phyloP scores from a whole-genome alignment of 768 basidiomycete species.

The Kwoniella sp. region DNA sequence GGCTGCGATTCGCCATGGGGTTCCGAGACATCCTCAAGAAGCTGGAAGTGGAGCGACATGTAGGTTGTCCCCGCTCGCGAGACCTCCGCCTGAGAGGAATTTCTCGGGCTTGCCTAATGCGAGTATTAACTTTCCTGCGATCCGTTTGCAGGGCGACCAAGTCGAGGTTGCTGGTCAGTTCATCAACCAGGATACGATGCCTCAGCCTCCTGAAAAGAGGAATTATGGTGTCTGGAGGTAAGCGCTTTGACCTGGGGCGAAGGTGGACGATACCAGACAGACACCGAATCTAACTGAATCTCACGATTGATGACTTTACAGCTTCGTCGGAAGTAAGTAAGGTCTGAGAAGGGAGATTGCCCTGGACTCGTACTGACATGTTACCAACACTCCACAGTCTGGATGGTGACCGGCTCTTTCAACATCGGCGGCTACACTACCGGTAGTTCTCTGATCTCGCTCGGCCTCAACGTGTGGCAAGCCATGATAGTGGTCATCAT shows the following conservation, averaged over 20 bases:
- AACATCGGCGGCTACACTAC: conserved; percentile 28
- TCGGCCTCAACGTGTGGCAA: conserved; percentile 33
- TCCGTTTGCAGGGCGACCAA: background rate
- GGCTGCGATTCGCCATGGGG: too few relatives aligned
- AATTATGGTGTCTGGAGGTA: conserved; percentile 34
- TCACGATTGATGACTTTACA: conserved; percentile 4
- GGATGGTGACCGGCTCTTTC: conserved; percentile 13
- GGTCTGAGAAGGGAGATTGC: background rate
- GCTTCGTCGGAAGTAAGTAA: background rate
- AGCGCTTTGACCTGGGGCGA: too few relatives aligned
- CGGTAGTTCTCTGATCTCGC: conserved; percentile 33
- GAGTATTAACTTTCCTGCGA: background rate
- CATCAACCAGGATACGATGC: conserved; percentile 43
- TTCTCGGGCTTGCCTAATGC: background rate
- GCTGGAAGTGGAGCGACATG: background rate
- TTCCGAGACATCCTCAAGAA: too few relatives aligned
- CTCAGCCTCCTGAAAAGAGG: conserved; percentile 36
- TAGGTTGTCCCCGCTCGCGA: background rate
- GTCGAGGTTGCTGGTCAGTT: conserved; percentile 22
- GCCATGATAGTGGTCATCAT: conserved; percentile 27
- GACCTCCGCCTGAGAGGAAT: conserved; percentile 3
- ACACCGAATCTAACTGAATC: conserved; percentile 14
- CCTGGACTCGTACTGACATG: background rate
- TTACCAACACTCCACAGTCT: background rate
- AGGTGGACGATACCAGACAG: too few relatives aligned